Conservation (phyloP, 2,329 filamentous ascomycete species). For the Xylaria sp. region DNA sequence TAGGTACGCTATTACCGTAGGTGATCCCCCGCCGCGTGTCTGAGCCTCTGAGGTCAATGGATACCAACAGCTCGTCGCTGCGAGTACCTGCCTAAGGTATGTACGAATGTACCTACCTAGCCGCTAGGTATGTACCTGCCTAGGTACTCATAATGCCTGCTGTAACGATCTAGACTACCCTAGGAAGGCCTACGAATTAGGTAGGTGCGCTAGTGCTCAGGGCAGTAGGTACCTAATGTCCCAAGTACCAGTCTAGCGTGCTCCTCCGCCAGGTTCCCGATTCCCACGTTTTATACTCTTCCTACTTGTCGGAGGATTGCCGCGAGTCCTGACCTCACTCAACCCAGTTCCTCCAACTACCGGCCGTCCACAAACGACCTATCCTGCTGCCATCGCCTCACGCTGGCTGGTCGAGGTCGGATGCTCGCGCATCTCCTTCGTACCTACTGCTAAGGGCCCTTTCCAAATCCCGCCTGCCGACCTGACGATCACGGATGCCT, state of each 20-base stretch:
- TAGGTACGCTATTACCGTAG: neutral
- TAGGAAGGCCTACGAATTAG: neutral
- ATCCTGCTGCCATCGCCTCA: neutral
- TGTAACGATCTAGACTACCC: neutral
- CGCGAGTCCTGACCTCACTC: neutral
- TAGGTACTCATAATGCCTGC: neutral
- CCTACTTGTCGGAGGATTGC: neutral
- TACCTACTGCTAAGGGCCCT: neutral
- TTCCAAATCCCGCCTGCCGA: neutral
- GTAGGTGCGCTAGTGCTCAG: neutral
- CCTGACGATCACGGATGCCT: neutral
- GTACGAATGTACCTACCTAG: too few species aligned
- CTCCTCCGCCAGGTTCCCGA: neutral
- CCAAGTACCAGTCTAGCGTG: neutral
- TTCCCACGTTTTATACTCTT: neutral
- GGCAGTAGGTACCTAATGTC: neutral
- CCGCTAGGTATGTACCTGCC: too few species aligned
- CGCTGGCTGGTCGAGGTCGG: neutral
- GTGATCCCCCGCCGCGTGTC: neutral
- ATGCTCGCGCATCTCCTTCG: conserved; percentile 4
- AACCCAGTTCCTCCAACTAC: neutral
- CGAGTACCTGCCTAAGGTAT: too few species aligned
- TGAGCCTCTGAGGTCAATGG: neutral
- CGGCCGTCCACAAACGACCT: neutral
- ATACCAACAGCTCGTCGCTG: neutral